Evolutionary conservation across 2,329 filamentous ascomycete species (phyloP), one percentile per base, ranked within the genome.

Genomic region (Diaporthe humulicola): DNA sequence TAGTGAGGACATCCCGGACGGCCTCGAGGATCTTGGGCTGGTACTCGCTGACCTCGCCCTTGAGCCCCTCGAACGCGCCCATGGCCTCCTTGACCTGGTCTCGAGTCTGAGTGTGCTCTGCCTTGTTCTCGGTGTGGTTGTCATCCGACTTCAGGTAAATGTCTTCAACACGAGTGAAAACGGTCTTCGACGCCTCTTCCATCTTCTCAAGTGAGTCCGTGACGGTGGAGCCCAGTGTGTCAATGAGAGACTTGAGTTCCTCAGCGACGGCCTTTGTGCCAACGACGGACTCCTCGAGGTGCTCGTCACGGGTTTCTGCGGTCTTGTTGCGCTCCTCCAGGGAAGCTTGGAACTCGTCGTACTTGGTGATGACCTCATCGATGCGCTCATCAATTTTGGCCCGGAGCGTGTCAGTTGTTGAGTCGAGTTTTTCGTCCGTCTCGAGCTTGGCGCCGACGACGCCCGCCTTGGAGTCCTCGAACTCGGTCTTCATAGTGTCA

Each of bases 1-100:
- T 88, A 10, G 91, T 87, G 52, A 97, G 88, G n/a, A 98, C 92
- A 79, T 98, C 94, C 79, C 95, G 93, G 77, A 99, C 91, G 0
- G 94, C 91, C 71, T 96, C 93, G 74, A 98, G 90, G 78, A 98
- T 94, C 84, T 97, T 94, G 1, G 97, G 97, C 79, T 98, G 93
- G 77, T 93, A 93, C 82, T 98, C 95, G 12, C 90, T 90, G 40
- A 98, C 89, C 74, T 97, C 92, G 75, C 90, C 93, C 80, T 97
- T 94, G 1, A 98, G 87, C 33, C 91, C 92, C 78, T 94, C 93
- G 22, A 98, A 92, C 10, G 91, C 91, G 73, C 89, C 89, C 50
- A 95, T 87, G 15, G 94, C 92, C 80, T 95, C 93, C 78, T 93
- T 90, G 71, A 98, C 88, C 78, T 97, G 93, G 48, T 95, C 93